A percentile compares a stretch with the other conserved stretches of the same genome.
These are phyloP conservation scores for Solanum sejunctum DNA, from an alignment of 257 asterid species.

Conservation along the genomic window DNA sequence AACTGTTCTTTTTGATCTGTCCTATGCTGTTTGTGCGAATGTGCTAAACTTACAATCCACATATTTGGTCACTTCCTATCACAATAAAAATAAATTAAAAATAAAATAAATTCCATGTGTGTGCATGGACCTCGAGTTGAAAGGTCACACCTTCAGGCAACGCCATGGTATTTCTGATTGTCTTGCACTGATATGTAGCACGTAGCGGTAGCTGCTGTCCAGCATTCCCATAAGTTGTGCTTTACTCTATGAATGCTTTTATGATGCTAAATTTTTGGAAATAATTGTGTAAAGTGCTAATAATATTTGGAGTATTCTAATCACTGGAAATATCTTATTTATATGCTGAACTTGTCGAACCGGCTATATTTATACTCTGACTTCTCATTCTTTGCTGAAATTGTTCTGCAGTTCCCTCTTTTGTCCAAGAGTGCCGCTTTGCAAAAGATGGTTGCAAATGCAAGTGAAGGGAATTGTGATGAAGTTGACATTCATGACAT, in stretches of 20 bases:
- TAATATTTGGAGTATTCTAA: not conserved
- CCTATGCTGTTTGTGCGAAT: not conserved
- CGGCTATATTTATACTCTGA: not conserved
- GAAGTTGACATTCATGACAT: conserved; percentile 60
- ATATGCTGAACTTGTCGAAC: not conserved
- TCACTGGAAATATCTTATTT: not conserved
- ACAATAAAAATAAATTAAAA: not conserved
- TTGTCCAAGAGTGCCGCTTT: conserved; percentile 68
- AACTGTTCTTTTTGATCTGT: not conserved
- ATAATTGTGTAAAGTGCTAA: not conserved
- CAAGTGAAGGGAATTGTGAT: conserved; percentile 43
- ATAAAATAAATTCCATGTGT: not conserved
- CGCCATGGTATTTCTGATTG: not conserved
- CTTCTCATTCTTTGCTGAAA: conserved; percentile 8
- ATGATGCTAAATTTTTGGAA: not conserved
- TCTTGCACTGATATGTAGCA: not conserved
- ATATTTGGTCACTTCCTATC: not conserved
- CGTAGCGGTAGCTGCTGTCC: not conserved
- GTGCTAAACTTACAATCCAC: not conserved
- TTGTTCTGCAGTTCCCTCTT: conserved; percentile 72
- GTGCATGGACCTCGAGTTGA: not conserved
- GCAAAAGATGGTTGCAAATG: conserved; percentile 56
- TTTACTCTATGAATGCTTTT: not conserved
- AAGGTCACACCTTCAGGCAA: not conserved
- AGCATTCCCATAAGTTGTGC: not conserved